Conservation (phyloP, 2,329 filamentous ascomycete species). For the Monilinia fructigena region DNA sequence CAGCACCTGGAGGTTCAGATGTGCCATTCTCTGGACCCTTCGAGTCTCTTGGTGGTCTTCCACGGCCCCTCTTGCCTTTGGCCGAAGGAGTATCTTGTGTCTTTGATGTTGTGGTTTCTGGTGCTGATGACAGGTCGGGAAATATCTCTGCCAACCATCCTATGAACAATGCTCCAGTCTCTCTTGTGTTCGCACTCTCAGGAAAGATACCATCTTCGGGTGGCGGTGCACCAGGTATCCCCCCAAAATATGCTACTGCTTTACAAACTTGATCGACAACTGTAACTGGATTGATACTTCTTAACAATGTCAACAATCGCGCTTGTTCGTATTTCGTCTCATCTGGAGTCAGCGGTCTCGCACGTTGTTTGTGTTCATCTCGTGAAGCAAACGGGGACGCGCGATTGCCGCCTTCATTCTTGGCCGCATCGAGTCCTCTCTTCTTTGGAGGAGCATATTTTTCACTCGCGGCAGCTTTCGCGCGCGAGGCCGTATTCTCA, state of each 20-base stretch:
- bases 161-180: constrained; percentile 57
- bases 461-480: constrained; percentile 54
- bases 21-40: constrained; percentile 24
- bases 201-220: constrained; percentile 53
- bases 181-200: constrained; percentile 55
- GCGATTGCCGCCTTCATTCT: constrained; percentile 31
- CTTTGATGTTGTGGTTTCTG: constrained; percentile 27
- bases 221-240: constrained; percentile 55
- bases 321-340: constrained; percentile 61
- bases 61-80: constrained; percentile 34
- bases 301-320: constrained; percentile 56
- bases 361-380: constrained; percentile 36
- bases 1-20: constrained; percentile 35
- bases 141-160: constrained; percentile 65
- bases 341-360: constrained; percentile 43
- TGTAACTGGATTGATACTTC: constrained; percentile 53
- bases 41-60: constrained; percentile 30
- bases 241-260: constrained; percentile 62
- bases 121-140: constrained; percentile 42
- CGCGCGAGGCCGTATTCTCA: constrained; percentile 59
- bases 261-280: constrained; percentile 64
- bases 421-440: constrained; percentile 34
- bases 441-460: constrained; percentile 51
- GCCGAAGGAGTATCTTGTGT: constrained; percentile 7
- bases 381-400: constrained; percentile 35